Evolutionary conservation across 805 yeast genomes (phyloP), one percentile per base, ranked within the genome.

Genomic region (Blastobotrys chiropterorum): DNA sequence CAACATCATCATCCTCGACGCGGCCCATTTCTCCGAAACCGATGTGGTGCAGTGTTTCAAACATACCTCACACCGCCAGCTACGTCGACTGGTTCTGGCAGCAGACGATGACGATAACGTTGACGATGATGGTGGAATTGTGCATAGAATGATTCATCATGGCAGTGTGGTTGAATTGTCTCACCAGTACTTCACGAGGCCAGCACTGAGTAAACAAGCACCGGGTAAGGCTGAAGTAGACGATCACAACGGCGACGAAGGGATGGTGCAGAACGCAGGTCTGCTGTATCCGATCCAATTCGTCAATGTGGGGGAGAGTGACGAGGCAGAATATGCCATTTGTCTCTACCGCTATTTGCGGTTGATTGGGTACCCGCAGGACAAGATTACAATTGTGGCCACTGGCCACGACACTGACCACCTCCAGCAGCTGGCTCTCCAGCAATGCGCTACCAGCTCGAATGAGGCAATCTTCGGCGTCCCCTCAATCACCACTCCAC

Each of bases 281-380:
- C 66, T 76, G 47, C 49, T 47, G 21, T 49, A 63, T 42, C 55
- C 55, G 13, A 55, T 53, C 30, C 72, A 72, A 54, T 53, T 61
- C 30, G 63, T 48, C 63, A 75, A 75, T 52, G 49, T 72, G n/a
- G 69, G 65, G 7, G 80, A 80, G 56, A 11, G 8, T 26, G 34
- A 26, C 34, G 34, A 26, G 34, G 83, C 82, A 0, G 79, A 76
- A 54, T 74, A 65, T 51, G 67, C 74, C 15, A 77, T 77, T 14
- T 63, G 67, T 0, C 53, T 79, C 4, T 79, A 67, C 57, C 72
- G 71, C 62, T 79, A 77, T 52, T 64, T 81, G 73, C 58, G 76
- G 3, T 53, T 71, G 2, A 49, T 72, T 17, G 80, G 78, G 0
- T 79, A 78, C 53, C 69, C 77, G 0, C 40, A 59, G 1, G 54